A percentile compares a stretch with the other conserved stretches of the same genome.
Conservation (phyloP, 116 monocot genomes). For the Iris pallida region DNA sequence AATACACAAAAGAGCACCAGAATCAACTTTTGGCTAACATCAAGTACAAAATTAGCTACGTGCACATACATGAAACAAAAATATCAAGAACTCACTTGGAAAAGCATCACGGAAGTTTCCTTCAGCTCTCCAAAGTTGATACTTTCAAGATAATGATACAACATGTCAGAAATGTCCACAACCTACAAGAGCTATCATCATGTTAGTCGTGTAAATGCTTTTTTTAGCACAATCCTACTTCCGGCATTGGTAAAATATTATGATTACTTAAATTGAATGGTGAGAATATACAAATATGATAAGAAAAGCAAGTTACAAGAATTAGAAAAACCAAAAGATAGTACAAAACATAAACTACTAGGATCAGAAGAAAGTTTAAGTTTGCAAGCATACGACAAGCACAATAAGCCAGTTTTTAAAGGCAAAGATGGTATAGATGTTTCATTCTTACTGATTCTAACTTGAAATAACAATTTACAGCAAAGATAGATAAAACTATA, state of each 20-base stretch:
- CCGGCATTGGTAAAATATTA: neutral
- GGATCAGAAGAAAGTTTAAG: no score
- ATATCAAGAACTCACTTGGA: constrained; percentile 28
- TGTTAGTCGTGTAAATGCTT: neutral
- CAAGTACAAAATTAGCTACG: neutral
- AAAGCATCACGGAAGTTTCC: neutral
- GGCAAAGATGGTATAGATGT: no score
- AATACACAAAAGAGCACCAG: neutral
- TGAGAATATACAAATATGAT: no score
- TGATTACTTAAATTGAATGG: no score
- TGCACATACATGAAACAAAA: neutral
- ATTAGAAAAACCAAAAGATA: no score
- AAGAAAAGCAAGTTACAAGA: no score
- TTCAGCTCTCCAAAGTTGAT: constrained; percentile 39
- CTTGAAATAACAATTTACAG: no score
- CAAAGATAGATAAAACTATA: no score
- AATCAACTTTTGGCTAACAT: neutral
- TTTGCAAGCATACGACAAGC: no score
- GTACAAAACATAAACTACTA: no score
- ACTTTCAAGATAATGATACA: constrained; percentile 43
- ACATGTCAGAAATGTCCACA: constrained; percentile 60
- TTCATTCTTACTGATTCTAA: no score
- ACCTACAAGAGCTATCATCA: constrained; percentile 41
- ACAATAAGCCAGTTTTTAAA: no score
- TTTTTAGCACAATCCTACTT: neutral